These are phyloP conservation scores for Globisporangium canariense DNA, from an alignment of 352 stramenopile species.

Conservation along the genomic window DNA sequence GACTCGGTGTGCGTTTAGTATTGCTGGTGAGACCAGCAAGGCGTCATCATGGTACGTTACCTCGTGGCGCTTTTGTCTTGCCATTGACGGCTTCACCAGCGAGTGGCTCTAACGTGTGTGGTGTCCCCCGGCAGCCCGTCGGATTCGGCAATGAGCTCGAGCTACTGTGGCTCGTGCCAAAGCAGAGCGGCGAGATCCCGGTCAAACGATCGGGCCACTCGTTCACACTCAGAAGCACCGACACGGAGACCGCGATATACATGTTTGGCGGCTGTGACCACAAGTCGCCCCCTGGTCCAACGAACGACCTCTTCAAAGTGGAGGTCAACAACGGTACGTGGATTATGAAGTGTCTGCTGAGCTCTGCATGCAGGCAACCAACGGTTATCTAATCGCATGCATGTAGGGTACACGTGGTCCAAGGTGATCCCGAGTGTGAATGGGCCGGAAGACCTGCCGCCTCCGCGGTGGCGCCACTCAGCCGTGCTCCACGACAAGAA, in stretches of 20 bases:
- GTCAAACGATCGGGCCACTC: conserved; percentile 94
- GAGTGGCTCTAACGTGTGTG: not conserved
- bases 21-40: not conserved
- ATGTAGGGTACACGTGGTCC: conserved; percentile 64
- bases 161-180: conserved; percentile 86
- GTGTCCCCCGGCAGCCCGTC: conserved; percentile 45
- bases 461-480: conserved; percentile 82
- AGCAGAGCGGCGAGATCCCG: conserved; percentile 91
- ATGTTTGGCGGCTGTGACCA: conserved; percentile 91
- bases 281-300: conserved; percentile 89
- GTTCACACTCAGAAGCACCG: conserved; percentile 87
- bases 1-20: not conserved
- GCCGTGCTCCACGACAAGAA: conserved; percentile 79
- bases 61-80: not conserved
- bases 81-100: not conserved
- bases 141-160: conserved; percentile 84
- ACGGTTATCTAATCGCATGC: not conserved
- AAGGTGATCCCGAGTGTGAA: conserved; percentile 41
- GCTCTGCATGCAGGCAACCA: not conserved
- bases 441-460: conserved; percentile 56
- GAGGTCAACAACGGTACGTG: conserved; percentile 85
- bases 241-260: conserved; percentile 67
- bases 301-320: conserved; percentile 92
- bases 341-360: not conserved
- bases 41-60: not conserved